Conservation (phyloP, 1,284 basidiomycete genomes). For the Ustilago bromivora region DNA sequence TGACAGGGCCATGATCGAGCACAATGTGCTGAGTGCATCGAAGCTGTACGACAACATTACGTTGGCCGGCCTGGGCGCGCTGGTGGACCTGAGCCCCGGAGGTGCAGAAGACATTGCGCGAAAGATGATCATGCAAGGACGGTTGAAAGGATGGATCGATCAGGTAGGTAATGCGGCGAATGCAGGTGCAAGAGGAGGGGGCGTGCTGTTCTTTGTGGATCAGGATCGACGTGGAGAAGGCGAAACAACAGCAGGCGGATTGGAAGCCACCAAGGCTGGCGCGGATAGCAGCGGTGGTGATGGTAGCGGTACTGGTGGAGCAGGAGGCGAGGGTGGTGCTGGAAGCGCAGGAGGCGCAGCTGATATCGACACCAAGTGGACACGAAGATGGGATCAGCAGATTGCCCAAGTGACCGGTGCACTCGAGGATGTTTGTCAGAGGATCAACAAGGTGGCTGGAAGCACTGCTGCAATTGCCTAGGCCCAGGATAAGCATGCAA, state of each 20-base stretch:
- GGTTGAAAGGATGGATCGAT: conserved; percentile 89
- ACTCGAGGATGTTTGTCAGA: conserved; percentile 53
- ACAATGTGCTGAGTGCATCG: conserved; percentile 94
- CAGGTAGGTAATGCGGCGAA: conserved; percentile 75
- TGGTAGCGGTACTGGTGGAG: conserved; percentile 14
- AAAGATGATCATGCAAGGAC: conserved; percentile 95
- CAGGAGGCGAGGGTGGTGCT: conserved; percentile 12
- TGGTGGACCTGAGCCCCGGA: conserved; percentile 70
- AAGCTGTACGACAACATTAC: conserved; percentile 72
- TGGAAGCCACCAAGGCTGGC: conserved; percentile 35
- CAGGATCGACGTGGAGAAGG: conserved; percentile 40
- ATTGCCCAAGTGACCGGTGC: conserved; percentile 47
- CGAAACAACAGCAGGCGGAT: conserved; percentile 47
- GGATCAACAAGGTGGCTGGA: conserved; percentile 37
- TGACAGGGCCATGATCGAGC: conserved; percentile 96
- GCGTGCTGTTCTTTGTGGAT: conserved; percentile 90
- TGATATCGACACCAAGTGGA: conserved; percentile 45
- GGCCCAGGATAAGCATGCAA: neutral
- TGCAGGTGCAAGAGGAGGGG: conserved; percentile 61
- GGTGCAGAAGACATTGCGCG: conserved; percentile 93
- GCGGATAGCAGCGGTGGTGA: conserved; percentile 12
- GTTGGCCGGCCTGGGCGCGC: conserved; percentile 48
- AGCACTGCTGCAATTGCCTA: conserved; percentile 2
- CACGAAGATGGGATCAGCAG: conserved; percentile 53
- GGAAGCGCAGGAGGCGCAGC: conserved; percentile 18